Evolutionary conservation across 495 filamentous ascomycete genomes (phyloP), one percentile per base, ranked within the genome.

Genomic region (Hypoxylon crocopeplum): DNA sequence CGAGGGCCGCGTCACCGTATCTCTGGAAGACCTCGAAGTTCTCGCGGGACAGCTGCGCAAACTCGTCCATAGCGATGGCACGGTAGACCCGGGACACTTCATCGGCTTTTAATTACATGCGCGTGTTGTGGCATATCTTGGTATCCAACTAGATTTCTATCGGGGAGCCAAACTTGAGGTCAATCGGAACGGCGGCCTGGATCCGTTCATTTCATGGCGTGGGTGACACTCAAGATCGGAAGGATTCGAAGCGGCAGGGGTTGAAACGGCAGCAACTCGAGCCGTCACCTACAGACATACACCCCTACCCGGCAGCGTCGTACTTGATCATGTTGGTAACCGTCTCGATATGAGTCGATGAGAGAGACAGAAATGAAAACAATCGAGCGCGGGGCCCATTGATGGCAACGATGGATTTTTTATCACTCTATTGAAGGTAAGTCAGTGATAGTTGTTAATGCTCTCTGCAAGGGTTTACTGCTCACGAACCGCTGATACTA

Each of bases 321-420:
- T n/a, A n/a, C n/a, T n/a, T n/a, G n/a, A n/a, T n/a, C n/a, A n/a
- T n/a, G n/a, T n/a, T n/a, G n/a, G n/a, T n/a, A n/a, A n/a, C n/a
- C n/a, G n/a, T n/a, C n/a, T n/a, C n/a, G n/a, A n/a, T n/a, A n/a
- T n/a, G n/a, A n/a, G n/a, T n/a, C n/a, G 24, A 27, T 27, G 8
- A 27, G 8, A 3, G 8, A 4, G 24, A 27, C 4, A 27, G 24
- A 27, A 27, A 27, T 27, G 24, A 27, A 27, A 27, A 27, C 24
- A 77, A 77, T 77, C 75, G 75, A 78, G 77, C 75, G 68, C 75
- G 75, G 75, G 75, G 75, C 75, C 72, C 75, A 76, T 77, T 74
- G 74, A 77, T 77, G 75, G 75, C 75, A 77, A 77, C 75, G 75
- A 77, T 77, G 75, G 72, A 77, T 77, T 77, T 77, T 77, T 27